Conservation (phyloP, 768 basidiomycete species). For the Leucogyrophana mollusca region DNA sequence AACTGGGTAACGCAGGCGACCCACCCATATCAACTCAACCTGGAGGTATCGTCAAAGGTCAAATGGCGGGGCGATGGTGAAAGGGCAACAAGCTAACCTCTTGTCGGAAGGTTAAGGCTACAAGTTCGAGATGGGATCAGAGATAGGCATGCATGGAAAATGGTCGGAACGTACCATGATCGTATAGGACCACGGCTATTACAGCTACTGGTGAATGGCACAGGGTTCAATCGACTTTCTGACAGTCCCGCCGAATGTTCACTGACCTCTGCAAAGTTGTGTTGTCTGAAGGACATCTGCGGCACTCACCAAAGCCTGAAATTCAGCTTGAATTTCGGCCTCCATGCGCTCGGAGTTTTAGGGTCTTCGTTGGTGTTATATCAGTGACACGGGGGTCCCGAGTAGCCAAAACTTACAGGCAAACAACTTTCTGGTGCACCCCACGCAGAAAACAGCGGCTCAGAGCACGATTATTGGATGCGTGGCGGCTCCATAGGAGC, state of each 20-base stretch:
- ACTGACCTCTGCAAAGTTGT: conserved; percentile 2
- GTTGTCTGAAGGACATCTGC: not conserved
- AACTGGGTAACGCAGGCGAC: not conserved
- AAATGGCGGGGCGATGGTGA: not conserved
- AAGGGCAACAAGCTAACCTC: not conserved
- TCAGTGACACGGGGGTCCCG: no score
- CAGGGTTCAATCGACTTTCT: not conserved
- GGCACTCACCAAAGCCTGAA: not conserved
- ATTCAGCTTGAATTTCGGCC: not conserved
- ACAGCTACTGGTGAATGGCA: not conserved
- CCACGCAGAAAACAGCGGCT: no score
- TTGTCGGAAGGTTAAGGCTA: conserved; percentile 1
- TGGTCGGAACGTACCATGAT: conserved; percentile 2
- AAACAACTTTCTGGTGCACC: no score
- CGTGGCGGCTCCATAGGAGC: no score
- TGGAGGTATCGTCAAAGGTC: not conserved
- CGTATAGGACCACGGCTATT: not conserved
- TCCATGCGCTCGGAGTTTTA: not conserved
- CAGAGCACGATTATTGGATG: no score
- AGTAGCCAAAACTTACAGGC: no score
- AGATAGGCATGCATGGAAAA: not conserved
- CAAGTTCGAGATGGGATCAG: not conserved
- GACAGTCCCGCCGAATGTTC: not conserved
- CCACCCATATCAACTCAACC: not conserved
- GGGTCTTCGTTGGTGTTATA: no score